Base-by-base conservation (phyloP, 345 rosid species). In the Cardamine resedifolia region DNA sequence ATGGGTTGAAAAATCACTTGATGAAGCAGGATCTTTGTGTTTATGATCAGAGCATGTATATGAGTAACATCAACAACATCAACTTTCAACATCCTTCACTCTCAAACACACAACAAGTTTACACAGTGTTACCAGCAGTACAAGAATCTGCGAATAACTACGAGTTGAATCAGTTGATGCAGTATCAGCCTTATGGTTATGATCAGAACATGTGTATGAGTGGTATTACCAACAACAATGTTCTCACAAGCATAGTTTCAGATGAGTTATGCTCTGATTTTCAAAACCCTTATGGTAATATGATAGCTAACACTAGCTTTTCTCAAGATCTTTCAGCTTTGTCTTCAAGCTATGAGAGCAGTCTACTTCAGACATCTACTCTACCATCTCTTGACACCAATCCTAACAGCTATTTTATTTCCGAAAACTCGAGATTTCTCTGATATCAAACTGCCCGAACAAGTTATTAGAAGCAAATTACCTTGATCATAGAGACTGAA, bases 231-330 rank as follows among this genome's bases (percentile, higher is more conserved):
- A 61, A 51, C 43, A 61, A 0, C 12, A 61, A 51, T 2, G 38
- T 39, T 15, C 9, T 59, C 38, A 38, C 75, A 26, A 36, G 12
- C 50, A 56, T 4, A 4, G 24, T 52, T 18, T 39, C 16, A 39
- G 45, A 39, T 39, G 45, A 4, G 45, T 14, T 39, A 14, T 14
- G 16, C 16, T 39, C 45, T 14, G 16, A 39, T 14, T 39, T 14
- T 39, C 47, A 10, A 2, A 16, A 55, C 19, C 11, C 26, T 41
- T 53, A 16, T 41, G 45, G 56, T 68, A 11, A 14, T 26, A 53
- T 51, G 70, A 16, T 53, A 26, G 39, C 28, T 6, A 58, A 45
- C 59, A 15, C 4, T 71, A 60, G 60, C 75, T 71, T 71, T 4
- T 27, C 41, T 49, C 43, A 49, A 21, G 59, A 60, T 39, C 7